Base-by-base conservation (phyloP, 768 basidiomycete species). In the Russula olivacea region DNA sequence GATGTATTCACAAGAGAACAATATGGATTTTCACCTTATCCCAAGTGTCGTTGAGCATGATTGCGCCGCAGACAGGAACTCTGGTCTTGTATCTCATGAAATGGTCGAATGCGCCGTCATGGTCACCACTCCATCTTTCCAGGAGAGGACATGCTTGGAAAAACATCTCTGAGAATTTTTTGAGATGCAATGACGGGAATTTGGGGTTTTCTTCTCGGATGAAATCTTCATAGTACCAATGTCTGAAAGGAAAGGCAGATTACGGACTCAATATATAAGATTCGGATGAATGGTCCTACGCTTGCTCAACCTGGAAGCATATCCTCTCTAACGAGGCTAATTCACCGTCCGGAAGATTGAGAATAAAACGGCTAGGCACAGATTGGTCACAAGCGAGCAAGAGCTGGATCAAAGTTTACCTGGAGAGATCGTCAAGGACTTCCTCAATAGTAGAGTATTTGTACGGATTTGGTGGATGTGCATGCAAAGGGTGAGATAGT, bases 151-250 rank as follows among this genome's bases (percentile, higher is more conserved):
- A 94, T 57, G 84, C 84, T 66, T 84, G 83, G 75, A 98, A 94
- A 70, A 98, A 77, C 79, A 91, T 88, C 55, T 89, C 88, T 34
- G 93, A 96, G 76, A 99, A 99, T 70, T 85, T 88, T 78, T 95
- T 93, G 69, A 98, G 84, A 19, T 88, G 84, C 64, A 93, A 79
- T 1, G 93, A 89, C 1, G 93, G 96, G 48, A 98, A 86, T 62
- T 85, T 83, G 10, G 88, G 86, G 61, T 93, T 90, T 74, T 90
- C 84, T 72, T 95, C 93, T 48, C 97, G 90, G 66, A 98, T 86
- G 69, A 97, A 98, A 74, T 99, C 97, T 79, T 98, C 97, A 70
- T 99, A 99, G 74, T 92, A 99, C 96, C 96, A 99, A 73, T 98
- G 96, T n/a, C 95, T 97, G 71, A 10, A 49, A 25, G 54, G 55